These are phyloP conservation scores for Anisodus acutangulus DNA, from an alignment of 257 asterid species.

Conservation along the genomic window DNA sequence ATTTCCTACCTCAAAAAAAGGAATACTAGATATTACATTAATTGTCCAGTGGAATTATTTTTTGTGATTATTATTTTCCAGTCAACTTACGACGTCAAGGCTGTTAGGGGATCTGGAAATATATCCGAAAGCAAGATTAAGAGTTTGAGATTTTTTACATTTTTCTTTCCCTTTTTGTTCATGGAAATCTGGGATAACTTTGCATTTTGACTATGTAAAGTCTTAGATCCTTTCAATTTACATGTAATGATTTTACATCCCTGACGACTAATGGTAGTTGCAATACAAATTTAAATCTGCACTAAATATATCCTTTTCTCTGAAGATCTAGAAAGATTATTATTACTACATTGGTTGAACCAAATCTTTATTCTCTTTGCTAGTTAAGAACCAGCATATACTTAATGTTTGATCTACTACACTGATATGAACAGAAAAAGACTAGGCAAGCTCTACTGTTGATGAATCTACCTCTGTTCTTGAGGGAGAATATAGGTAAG, in stretches of 20 bases:
- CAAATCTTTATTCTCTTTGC: not conserved
- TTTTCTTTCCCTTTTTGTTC: not conserved
- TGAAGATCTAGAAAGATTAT: not conserved
- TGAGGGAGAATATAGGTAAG: slow-evolving; percentile 34
- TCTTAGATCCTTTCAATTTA: not conserved
- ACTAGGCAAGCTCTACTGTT: not conserved
- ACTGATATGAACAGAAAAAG: not conserved
- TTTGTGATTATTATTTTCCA: not conserved
- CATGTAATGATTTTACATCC: not conserved
- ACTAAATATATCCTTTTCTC: not conserved
- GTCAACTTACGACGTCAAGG: not conserved
- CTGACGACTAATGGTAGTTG: not conserved
- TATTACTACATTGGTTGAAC: not conserved
- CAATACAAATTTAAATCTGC: not conserved
- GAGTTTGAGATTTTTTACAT: not conserved
- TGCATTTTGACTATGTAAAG: not conserved
- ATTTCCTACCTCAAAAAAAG: not conserved
- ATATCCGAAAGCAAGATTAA: not conserved
- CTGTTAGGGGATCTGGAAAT: not conserved
- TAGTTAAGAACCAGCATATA: not conserved
- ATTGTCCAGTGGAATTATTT: not conserved
- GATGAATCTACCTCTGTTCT: slow-evolving; percentile 10
- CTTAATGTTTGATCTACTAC: not conserved
- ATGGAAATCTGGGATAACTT: not conserved
- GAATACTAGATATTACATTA: not conserved